phyloP scores from a whole-genome alignment of 805 yeast genomes.

The Saturnispora sanitii region DNA sequence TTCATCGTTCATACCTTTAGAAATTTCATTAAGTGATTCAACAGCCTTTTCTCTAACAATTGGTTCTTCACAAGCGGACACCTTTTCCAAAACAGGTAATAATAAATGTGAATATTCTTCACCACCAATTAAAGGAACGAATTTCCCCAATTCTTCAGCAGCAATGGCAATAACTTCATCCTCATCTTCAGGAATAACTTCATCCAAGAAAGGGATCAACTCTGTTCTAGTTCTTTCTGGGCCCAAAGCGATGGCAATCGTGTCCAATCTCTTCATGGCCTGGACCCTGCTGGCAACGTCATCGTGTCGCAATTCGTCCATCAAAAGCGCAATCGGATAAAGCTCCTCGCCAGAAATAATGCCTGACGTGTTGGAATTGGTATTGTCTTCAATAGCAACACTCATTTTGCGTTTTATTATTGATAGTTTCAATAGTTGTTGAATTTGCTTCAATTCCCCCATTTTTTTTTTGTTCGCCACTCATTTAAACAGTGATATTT shows the following conservation, averaged over 20 bases:
- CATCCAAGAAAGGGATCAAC: constrained; percentile 80
- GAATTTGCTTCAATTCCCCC: too few species aligned
- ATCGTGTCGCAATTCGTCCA: constrained; percentile 93
- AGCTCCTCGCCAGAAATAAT: constrained; percentile 40
- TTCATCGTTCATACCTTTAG: constrained; percentile 47
- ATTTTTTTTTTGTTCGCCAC: background rate
- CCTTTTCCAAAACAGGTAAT: constrained; percentile 64
- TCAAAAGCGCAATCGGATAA: constrained; percentile 88
- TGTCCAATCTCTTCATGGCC: constrained; percentile 89
- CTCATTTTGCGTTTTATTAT: constrained; percentile 1
- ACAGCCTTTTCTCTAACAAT: constrained; percentile 92
- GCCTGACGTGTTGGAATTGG: background rate
- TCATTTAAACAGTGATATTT: background rate
- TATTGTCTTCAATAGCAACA: constrained; percentile 4
- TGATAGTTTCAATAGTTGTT: too few species aligned
- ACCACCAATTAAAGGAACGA: constrained; percentile 88
- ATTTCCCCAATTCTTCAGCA: constrained; percentile 82
- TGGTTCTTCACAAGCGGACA: constrained; percentile 93
- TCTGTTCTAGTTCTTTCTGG: constrained; percentile 87
- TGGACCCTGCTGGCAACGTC: constrained; percentile 88
- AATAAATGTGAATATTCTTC: constrained; percentile 47
- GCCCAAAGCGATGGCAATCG: constrained; percentile 91
- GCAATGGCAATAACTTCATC: constrained; percentile 94
- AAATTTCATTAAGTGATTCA: constrained; percentile 65
- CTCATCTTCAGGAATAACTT: constrained; percentile 91